phyloP scores from a whole-genome alignment of 345 rosid genomes.

The Physaria fendleri region DNA sequence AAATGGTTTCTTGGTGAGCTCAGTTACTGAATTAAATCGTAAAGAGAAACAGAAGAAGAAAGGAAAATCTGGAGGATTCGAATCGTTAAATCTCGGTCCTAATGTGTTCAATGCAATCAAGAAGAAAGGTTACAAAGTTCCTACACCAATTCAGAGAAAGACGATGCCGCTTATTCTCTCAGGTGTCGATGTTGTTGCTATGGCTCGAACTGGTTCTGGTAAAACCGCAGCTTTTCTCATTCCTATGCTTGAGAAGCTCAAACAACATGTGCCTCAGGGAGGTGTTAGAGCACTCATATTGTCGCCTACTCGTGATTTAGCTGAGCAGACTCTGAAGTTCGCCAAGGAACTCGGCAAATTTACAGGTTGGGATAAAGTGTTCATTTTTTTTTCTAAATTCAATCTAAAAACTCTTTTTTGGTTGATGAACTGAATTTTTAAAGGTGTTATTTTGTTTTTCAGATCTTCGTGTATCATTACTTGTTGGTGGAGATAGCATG shows the following conservation, averaged over 20 bases:
- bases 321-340: conserved; percentile 91
- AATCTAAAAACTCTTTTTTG: neutral
- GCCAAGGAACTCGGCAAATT: conserved; percentile 79
- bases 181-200: conserved; percentile 92
- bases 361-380: conserved; percentile 45
- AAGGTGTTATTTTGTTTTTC: neutral
- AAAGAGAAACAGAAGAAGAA: conserved; percentile 65
- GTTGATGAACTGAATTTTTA: neutral
- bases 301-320: conserved; percentile 94
- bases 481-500: conserved; percentile 97
- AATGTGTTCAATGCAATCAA: conserved; percentile 71
- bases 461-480: conserved; percentile 81
- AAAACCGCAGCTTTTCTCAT: conserved; percentile 91
- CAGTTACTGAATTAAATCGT: conserved; percentile 70
- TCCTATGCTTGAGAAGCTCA: conserved; percentile 86
- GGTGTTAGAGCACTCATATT: conserved; percentile 80
- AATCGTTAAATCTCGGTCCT: conserved; percentile 68
- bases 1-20: conserved; percentile 45
- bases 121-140: conserved; percentile 86
- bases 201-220: conserved; percentile 98
- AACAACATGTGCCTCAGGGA: conserved; percentile 73
- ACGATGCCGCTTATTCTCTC: conserved; percentile 94
- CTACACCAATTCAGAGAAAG: conserved; percentile 93
- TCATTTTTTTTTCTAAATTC: neutral
- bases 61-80: conserved; percentile 93